phyloP scores from a whole-genome alignment of 2,329 filamentous ascomycete species.

The Neopestalotiopsis sp. region DNA sequence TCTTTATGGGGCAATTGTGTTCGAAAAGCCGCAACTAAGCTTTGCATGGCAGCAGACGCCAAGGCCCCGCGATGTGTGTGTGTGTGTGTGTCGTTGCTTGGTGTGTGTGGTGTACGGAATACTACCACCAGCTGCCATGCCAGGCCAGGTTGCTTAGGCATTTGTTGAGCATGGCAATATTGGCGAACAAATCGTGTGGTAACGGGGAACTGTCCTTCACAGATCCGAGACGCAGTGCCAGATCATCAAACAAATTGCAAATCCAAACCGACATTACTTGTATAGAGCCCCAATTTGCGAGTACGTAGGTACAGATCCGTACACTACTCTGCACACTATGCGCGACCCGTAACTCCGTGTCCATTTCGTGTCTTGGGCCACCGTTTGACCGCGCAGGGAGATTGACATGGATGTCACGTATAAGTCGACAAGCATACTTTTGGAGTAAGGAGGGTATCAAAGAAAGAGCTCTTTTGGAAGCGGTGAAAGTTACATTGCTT shows the following conservation, averaged over 20 bases:
- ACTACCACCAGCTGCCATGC: no score
- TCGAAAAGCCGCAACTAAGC: constrained; percentile 4
- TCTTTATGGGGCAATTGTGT: neutral
- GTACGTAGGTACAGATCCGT: no score
- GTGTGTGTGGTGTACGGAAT: neutral
- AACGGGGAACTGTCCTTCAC: neutral
- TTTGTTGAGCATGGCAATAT: neutral
- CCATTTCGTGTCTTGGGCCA: neutral
- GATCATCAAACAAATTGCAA: neutral
- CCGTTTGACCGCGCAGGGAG: neutral
- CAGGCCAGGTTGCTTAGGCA: neutral
- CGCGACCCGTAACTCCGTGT: no score
- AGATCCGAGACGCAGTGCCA: constrained; percentile 3
- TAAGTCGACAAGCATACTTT: neutral
- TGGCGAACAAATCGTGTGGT: neutral
- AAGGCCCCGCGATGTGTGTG: neutral
- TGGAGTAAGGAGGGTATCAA: neutral
- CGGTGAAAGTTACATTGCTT: constrained; percentile 4
- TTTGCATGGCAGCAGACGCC: neutral
- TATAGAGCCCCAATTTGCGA: neutral
- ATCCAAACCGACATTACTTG: neutral
- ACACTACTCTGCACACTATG: no score
- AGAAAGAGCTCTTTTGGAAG: neutral
- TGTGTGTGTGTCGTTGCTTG: neutral
- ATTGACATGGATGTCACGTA: neutral